Percentiles rank a stretch among this genome's conserved stretches.
phyloP scores from a whole-genome alignment of 352 stramenopile species.

The Pythium brassicae region DNA sequence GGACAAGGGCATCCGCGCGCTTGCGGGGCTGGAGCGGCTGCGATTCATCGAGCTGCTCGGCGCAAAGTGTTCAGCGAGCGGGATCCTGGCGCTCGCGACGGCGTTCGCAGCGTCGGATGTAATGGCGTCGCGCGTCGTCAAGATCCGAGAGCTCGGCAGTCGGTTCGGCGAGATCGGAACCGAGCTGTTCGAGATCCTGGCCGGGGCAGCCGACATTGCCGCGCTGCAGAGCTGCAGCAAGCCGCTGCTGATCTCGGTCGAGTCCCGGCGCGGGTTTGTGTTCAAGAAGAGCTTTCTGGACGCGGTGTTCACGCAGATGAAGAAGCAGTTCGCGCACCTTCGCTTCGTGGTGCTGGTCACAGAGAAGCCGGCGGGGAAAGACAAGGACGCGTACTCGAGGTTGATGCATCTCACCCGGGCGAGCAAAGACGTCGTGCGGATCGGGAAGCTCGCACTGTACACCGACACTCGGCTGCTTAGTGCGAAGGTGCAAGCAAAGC shows the following conservation, averaged over 20 bases:
- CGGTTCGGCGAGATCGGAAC: conserved; percentile 37
- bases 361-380: conserved; percentile 17
- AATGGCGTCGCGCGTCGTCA: conserved; percentile 9
- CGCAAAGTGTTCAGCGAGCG: conserved; percentile 24
- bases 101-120: not conserved
- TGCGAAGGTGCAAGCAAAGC: conserved; percentile 8
- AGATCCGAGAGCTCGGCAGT: conserved; percentile 31
- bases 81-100: conserved; percentile 20
- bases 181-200: conserved; percentile 15
- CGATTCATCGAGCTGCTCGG: conserved; percentile 31
- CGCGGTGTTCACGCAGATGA: conserved; percentile 18
- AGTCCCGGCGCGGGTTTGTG: conserved; percentile 32
- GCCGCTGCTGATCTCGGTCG: conserved; percentile 25
- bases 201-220: not conserved
- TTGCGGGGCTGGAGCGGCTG: conserved; percentile 19
- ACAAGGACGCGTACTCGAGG: conserved; percentile 25
- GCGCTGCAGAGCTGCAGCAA: not conserved
- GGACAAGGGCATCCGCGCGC: conserved; percentile 22
- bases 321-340: conserved; percentile 15
- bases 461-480: conserved; percentile 18
- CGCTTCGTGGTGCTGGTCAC: conserved; percentile 35
- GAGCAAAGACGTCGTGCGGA: conserved; percentile 31
- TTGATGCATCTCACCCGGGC: conserved; percentile 19
- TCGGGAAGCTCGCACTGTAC: conserved; percentile 32
- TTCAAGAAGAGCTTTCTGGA: conserved; percentile 30